A percentile compares a stretch with the other conserved stretches of the same genome.
Conservation (phyloP, 1,284 basidiomycete genomes). For the Rhodotorula sp. region DNA sequence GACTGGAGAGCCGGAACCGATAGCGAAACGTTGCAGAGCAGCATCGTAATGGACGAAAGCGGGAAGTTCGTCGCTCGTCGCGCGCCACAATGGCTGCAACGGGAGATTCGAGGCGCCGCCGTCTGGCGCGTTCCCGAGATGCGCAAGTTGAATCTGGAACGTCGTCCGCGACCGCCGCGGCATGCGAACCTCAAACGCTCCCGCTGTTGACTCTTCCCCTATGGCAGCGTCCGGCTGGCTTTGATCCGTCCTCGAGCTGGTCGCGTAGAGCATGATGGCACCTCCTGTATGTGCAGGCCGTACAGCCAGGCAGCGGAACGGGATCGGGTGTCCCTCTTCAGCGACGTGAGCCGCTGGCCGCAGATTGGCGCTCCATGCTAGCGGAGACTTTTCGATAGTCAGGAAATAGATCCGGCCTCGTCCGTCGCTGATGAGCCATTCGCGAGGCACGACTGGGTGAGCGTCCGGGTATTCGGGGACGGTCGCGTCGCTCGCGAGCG, state of each 20-base stretch:
- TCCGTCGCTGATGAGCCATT: slow-evolving; percentile 69
- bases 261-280: slow-evolving; percentile 30
- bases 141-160: slow-evolving; percentile 19
- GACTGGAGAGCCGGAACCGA: slow-evolving; percentile 62
- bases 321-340: slow-evolving; percentile 53
- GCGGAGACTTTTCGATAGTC: slow-evolving; percentile 48
- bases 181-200: slow-evolving; percentile 4
- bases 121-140: slow-evolving; percentile 17
- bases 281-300: slow-evolving; percentile 22
- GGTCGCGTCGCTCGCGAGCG: slow-evolving; percentile 49
- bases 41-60: slow-evolving; percentile 59
- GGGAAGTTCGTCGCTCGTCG: slow-evolving; percentile 69
- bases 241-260: slow-evolving; percentile 39
- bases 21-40: slow-evolving; percentile 55
- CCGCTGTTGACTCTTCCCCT: slow-evolving; percentile 3
- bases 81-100: slow-evolving; percentile 59
- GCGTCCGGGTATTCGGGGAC: slow-evolving; percentile 71
- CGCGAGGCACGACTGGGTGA: slow-evolving; percentile 57
- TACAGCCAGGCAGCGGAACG: slow-evolving; percentile 55
- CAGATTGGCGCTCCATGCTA: slow-evolving; percentile 47
- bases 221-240: slow-evolving; percentile 34
- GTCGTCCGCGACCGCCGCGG: slow-evolving; percentile 22
- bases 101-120: slow-evolving; percentile 52
- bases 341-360: slow-evolving; percentile 51
- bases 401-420: slow-evolving; percentile 64